Evolutionary conservation across 345 rosid genomes (phyloP), one percentile per base, ranked within the genome.

Genomic region (Erodium maritimum): DNA sequence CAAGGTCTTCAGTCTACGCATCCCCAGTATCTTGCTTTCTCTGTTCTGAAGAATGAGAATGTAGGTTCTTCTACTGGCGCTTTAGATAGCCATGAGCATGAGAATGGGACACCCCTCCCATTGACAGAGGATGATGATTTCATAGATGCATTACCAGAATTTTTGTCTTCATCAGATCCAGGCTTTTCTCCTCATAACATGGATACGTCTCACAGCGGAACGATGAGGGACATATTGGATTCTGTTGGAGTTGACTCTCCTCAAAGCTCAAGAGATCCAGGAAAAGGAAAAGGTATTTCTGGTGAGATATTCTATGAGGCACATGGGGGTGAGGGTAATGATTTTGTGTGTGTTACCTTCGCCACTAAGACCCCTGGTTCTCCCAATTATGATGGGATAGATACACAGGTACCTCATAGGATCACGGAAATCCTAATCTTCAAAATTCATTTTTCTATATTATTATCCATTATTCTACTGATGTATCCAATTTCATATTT

Each of bases 81-180:
- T 50, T 63, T 33, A 67, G 84, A 71, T 57, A 58, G 65, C 61
- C 73, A 50, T 59, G 80, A 61, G 70, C 73, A 52, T 59, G 80
- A 59, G 70, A 75, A 62, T 67, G 82, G 73, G 61, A 66, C 67
- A 65, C 54, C 75, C 57, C 58, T 61, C 52, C 69, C 60, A 54
- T 81, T 61, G 64, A 65, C 61, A 21, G 99, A 93, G 69, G 99
- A 93, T 21, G 94, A 87, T 62, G 95, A 93, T 68, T 93, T 89
- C 67, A 82, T 68, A 56, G 99, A 93, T 76, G 99, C 97, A 68
- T 79, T 93, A 75, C 82, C 87, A 23, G 97, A 93, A 72, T 89
- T 93, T 74, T 62, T 77, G 64, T 83, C 80, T 69, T 73, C 71
- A 55, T 67, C 88, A 53, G 96, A 88, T 56, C 62, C 80, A 56